These are phyloP conservation scores for Podila verticillata DNA, from an alignment of 192 early-diverging fungal genomes.

Conservation along the genomic window DNA sequence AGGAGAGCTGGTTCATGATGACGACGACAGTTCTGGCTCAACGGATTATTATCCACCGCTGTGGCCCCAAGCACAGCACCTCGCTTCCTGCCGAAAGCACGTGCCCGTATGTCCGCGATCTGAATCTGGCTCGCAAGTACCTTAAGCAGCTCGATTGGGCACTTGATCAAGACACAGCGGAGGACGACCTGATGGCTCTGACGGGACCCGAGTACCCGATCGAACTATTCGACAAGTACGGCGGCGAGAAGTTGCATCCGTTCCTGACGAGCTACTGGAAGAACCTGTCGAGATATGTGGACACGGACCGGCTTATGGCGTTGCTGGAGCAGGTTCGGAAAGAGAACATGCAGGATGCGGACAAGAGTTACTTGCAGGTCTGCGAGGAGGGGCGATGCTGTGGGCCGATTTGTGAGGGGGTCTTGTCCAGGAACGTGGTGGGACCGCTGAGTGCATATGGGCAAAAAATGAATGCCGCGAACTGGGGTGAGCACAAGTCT, in stretches of 20 bases:
- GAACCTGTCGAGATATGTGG: slow-evolving; percentile 8
- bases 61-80: neutral
- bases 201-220: slow-evolving; percentile 11
- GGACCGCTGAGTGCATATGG: slow-evolving; percentile 7
- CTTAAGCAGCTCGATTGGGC: neutral
- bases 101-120: slow-evolving; percentile 1
- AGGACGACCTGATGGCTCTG: slow-evolving; percentile 1
- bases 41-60: slow-evolving; percentile 10
- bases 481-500: slow-evolving; percentile 4
- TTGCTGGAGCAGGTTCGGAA: slow-evolving; percentile 4
- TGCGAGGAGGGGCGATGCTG: slow-evolving; percentile 7
- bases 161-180: neutral
- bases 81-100: neutral
- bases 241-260: neutral
- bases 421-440: slow-evolving; percentile 10
- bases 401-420: slow-evolving; percentile 10
- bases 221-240: slow-evolving; percentile 6
- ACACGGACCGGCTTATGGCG: slow-evolving; percentile 1
- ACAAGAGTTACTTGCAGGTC: neutral
- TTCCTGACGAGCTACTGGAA: slow-evolving; percentile 11
- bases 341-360: neutral
- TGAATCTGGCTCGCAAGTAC: slow-evolving; percentile 2
- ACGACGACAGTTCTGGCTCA: slow-evolving; percentile 11
- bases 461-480: neutral
- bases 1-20: slow-evolving; percentile 9